Conservation (phyloP, 2,329 filamentous ascomycete species). For the Elsinoe arachidis region DNA sequence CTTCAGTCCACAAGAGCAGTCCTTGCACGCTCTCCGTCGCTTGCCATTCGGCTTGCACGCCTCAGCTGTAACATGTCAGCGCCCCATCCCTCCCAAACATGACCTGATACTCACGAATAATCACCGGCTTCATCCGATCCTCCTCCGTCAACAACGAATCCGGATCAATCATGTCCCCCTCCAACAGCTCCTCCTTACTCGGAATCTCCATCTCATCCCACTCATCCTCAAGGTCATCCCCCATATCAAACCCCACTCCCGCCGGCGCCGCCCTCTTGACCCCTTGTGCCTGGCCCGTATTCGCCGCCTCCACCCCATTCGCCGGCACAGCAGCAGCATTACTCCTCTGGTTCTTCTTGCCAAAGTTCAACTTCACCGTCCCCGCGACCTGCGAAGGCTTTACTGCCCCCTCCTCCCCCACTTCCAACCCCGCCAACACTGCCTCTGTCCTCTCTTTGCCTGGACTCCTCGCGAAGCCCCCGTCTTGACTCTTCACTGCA, state of each 20-base stretch:
- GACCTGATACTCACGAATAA: slow-evolving; percentile 53
- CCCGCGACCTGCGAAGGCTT: slow-evolving; percentile 43
- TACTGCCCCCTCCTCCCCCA: slow-evolving; percentile 54
- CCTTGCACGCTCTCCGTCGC: slow-evolving; percentile 88
- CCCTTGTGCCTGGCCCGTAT: slow-evolving; percentile 19
- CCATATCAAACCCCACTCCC: slow-evolving; percentile 59
- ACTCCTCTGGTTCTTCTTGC: slow-evolving; percentile 54
- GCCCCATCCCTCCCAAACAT: slow-evolving; percentile 14
- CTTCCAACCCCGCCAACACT: slow-evolving; percentile 69
- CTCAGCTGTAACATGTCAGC: slow-evolving; percentile 48
- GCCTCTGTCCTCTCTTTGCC: slow-evolving; percentile 61
- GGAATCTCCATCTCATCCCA: slow-evolving; percentile 29
- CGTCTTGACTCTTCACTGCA: slow-evolving; percentile 60
- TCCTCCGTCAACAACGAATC: slow-evolving; percentile 77
- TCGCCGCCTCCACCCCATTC: slow-evolving; percentile 26
- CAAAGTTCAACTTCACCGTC: slow-evolving; percentile 48
- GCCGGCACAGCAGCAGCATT: slow-evolving; percentile 33
- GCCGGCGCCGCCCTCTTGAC: slow-evolving; percentile 37
- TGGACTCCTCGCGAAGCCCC: slow-evolving; percentile 41
- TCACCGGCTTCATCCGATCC: slow-evolving; percentile 67
- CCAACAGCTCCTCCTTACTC: slow-evolving; percentile 39
- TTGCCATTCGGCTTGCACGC: slow-evolving; percentile 87
- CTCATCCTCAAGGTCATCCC: slow-evolving; percentile 46
- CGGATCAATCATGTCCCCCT: slow-evolving; percentile 83
- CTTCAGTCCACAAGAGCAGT: slow-evolving; percentile 91